Evolutionary conservation across 148 eudicot genomes (phyloP), one percentile per base, ranked within the genome.

Genomic region (Agrostemma githago): DNA sequence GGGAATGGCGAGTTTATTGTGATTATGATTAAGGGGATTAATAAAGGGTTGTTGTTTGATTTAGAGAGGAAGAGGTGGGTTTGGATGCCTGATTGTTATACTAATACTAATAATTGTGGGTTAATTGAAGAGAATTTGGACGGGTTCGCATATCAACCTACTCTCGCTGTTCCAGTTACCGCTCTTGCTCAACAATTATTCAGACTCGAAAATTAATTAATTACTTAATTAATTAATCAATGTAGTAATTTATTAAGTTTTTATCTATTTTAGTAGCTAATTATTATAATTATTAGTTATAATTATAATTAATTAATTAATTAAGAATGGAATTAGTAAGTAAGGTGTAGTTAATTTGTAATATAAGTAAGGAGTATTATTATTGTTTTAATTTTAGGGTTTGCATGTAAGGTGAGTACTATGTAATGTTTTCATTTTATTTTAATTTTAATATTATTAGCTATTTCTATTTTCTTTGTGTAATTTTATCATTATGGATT

Each of bases 81-180:
- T 26, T 95, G 96, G 99, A 76, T 95, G 79, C 97, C 97, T 4
- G 44, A 67, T 67, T 77, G 79, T 5, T 86, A 34, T 42, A 16
- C 5, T 43, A 41, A 43, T 42, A 1, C 1, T 66, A 41, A 66
- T 68, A 9, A 43, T 46, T 4, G 48, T 68, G 58, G n/a, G 41
- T 46, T 16, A 73, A 51, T 17, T 39, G 85, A 62, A 3, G 84
- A 67, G 34, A 26, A 89, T 56, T 74, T 95, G 85, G 89, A 89
- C 78, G 96, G 97, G 3, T 89, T 95, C 80, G 94, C 87, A 1
- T 95, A 85, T 73, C 87, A 89, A 72, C 97, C 99, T 0, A 89
- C 87, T 69, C 83, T 95, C 17, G 97, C 88, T 19, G 83, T 91
- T 1, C 99, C 99, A 2, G 88, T 95, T 39, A 84, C 88, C 41